Evolutionary conservation across 2,329 filamentous ascomycete genomes (phyloP), one percentile per base, ranked within the genome.

Genomic region (Fusarium falciforme): DNA sequence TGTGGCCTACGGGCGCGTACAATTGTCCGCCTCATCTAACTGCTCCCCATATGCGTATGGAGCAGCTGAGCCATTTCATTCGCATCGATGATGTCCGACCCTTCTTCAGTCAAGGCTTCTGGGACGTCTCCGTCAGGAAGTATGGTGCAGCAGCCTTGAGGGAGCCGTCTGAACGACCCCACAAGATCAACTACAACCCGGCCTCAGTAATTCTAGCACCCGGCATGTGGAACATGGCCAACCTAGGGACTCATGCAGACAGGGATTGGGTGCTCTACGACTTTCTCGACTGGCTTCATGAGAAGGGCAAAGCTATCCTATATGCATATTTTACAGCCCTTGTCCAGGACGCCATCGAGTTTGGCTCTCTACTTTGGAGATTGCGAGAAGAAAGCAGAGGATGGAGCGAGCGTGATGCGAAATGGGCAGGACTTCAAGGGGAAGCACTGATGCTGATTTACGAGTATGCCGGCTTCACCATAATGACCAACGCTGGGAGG

Each of bases 51-150:
- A 42, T 52, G 3, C 68, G 63, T 12, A 27, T 47, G 16, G 59
- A 67, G 9, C 27, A 25, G 22, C 61, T 71, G 49, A 60, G 16
- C 11, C 68, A 74, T 20, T 78, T 67, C 29, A 31, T 71, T 5
- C 71, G 68, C 12, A 60, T 75, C 22, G 63, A 65, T 3, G 68
- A 74, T 9, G 47, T 73, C 1, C 49, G 67, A 7, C 72, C 71
- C 11, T 64, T 73, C 38, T 82, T 80, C 58, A 71, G 57, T 0
- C 61, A 76, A 11, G 68, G 66, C 9, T 82, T 80, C 66, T 82
- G 80, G 80, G 49, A 73, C 17, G 68, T 61, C 12, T 64, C 73
- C 9, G 64, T 81, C 1, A 27, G 25, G 3, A 79, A 71, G 25
- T 81, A 76, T 33, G 80, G 80, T 11, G 61, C 69, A 20, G 66